Percentiles rank a stretch among this genome's conserved stretches.
These are phyloP conservation scores for Crucihimalaya himalaica DNA, from an alignment of 345 rosid genomes.

Conservation along the genomic window DNA sequence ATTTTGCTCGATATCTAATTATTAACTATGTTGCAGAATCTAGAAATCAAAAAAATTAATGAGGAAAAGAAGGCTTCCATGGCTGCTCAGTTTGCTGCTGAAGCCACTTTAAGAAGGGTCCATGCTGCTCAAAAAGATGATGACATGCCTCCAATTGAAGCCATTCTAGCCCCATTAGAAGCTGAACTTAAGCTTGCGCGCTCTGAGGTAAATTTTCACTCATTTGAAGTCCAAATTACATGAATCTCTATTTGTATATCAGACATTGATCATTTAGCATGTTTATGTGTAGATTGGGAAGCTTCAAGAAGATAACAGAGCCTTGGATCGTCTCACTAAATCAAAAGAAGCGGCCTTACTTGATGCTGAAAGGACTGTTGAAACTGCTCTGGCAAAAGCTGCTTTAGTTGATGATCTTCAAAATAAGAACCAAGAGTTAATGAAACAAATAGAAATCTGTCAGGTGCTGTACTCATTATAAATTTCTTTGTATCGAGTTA, in stretches of 20 bases:
- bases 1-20: not conserved
- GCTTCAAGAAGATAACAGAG: slow-evolving; percentile 97
- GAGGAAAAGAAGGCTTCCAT: slow-evolving; percentile 97
- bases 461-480: slow-evolving; percentile 57
- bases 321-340: slow-evolving; percentile 94
- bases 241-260: not conserved
- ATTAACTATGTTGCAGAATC: slow-evolving; percentile 55
- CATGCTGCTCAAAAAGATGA: slow-evolving; percentile 99
- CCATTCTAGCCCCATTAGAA: slow-evolving; percentile 96
- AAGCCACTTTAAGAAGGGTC: slow-evolving; percentile 96
- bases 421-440: slow-evolving; percentile 93
- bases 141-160: slow-evolving; percentile 99
- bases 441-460: slow-evolving; percentile 95
- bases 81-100: slow-evolving; percentile 99
- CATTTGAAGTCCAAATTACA: not conserved
- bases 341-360: slow-evolving; percentile 96
- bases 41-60: slow-evolving; percentile 91
- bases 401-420: slow-evolving; percentile 99
- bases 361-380: slow-evolving; percentile 93
- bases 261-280: slow-evolving; percentile 6
- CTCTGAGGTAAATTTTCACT: slow-evolving; percentile 60
- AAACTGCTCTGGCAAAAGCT: slow-evolving; percentile 90
- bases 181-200: slow-evolving; percentile 97
- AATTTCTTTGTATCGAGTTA: slow-evolving; percentile 1
- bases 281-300: slow-evolving; percentile 68